Evolutionary conservation across 179 eudicot genomes (phyloP), one percentile per base, ranked within the genome.

Genomic region (Silene coronaria): DNA sequence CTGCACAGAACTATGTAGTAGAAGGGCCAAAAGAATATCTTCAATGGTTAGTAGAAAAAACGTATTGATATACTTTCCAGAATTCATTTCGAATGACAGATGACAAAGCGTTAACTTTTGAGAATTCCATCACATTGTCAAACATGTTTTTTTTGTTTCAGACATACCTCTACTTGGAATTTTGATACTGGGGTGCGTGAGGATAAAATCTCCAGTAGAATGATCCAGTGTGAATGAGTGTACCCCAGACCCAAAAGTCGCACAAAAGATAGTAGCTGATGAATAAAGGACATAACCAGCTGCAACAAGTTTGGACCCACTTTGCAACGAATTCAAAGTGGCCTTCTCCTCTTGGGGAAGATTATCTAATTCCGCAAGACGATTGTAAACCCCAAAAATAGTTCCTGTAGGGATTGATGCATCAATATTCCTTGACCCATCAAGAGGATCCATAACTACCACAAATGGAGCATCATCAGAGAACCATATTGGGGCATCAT

Each of bases 391-490:
- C 65, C 99, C 99, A 73, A 96, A 96, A 32, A 96, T 96, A 32
- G 97, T 91, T 75, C 99, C 99, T 0, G 99, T 96, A 48, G 99
- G 99, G 67, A 96, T 96, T 6, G 99, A 96, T 65, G 99, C 99
- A 82, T 96, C 99, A 38, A 96, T 96, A 76, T 96, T 96, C 6
- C 98, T 85, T 6, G 98, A 96, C 51, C 99, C 99, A 80, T 96
- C 99, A 32, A 96, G 88, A 72, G 98, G 99, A 85, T 96, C 99
- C 55, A 90, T 83, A 42, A 93, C 99, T 69, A 96, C 97, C 80
- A 96, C 99, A 75, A 83, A 96, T 64, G 98, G 99, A 80, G 90
- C 99, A 77, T 84, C 80, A 76, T 96, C 98, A 26, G 74, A 69
- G 58, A 96, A 76, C 92, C 92, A 93, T 72, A 90, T 79, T 16